A percentile compares a stretch with the other conserved stretches of the same genome.
These are phyloP conservation scores for Neurospora sp. DNA, from an alignment of 495 filamentous ascomycete genomes.

Conservation along the genomic window DNA sequence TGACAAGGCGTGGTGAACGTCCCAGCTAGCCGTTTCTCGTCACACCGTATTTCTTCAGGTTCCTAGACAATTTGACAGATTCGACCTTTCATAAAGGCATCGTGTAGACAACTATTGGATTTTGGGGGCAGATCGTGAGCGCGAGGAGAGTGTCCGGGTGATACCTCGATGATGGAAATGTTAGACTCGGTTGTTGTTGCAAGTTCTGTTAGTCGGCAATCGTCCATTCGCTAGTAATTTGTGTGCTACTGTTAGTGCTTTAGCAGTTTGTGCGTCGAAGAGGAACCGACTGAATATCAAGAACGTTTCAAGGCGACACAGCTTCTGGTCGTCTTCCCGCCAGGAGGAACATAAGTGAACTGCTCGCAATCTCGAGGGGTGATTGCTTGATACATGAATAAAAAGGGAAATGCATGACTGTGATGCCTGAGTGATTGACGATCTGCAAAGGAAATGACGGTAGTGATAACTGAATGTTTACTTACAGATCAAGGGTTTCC, in stretches of 20 bases:
- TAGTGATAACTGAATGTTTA: neutral
- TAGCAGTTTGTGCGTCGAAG: neutral
- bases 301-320: neutral
- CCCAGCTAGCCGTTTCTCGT: neutral
- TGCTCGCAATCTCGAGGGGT: neutral
- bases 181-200: neutral
- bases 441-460: neutral
- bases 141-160: neutral
- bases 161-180: neutral
- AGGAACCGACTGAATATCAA: neutral
- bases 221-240: neutral
- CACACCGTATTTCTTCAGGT: neutral
- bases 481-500: neutral
- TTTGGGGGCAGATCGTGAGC: neutral
- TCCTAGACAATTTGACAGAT: neutral
- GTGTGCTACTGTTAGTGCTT: neutral
- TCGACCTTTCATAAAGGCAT: neutral
- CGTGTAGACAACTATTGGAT: neutral
- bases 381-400: neutral
- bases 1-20: neutral
- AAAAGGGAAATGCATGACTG: neutral
- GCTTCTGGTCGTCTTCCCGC: neutral
- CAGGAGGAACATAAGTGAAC: neutral
- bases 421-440: neutral
- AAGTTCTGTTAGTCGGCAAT: neutral